Evolutionary conservation across 2,329 filamentous ascomycete species (phyloP).

Genomic region (Trichoderma cornu-damae): DNA sequence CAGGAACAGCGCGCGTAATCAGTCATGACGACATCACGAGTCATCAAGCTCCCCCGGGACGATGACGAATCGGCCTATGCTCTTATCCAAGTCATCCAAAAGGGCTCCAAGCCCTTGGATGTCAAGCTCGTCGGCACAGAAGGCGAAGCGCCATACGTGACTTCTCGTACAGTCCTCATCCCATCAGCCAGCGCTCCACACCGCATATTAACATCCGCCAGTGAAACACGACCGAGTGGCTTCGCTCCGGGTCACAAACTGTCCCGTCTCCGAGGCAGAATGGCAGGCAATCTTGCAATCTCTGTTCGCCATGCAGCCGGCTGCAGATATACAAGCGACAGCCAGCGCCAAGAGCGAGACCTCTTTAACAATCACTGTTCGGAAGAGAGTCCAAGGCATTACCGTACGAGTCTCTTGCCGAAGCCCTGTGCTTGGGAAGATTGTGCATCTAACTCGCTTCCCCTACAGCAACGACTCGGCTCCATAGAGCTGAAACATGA

Average conservation of each 20-base stretch:
- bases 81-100: slow-evolving; percentile 54
- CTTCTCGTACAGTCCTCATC: slow-evolving; percentile 44
- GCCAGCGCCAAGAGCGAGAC: slow-evolving; percentile 52
- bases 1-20: neutral
- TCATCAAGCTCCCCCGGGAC: slow-evolving; percentile 57
- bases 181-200: too few species aligned
- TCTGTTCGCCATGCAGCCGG: slow-evolving; percentile 48
- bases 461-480: slow-evolving; percentile 69
- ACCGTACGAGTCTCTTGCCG: slow-evolving; percentile 46
- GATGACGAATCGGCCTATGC: slow-evolving; percentile 50
- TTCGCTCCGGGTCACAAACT: slow-evolving; percentile 49
- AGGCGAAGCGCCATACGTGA: slow-evolving; percentile 54
- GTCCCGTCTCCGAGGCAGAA: slow-evolving; percentile 54
- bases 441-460: slow-evolving; percentile 43
- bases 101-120: slow-evolving; percentile 51
- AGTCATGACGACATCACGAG: slow-evolving; percentile 28
- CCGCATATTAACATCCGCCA: slow-evolving; percentile 24
- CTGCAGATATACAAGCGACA: slow-evolving; percentile 53
- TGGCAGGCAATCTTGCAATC: slow-evolving; percentile 59
- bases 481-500: slow-evolving; percentile 53
- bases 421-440: neutral
- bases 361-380: slow-evolving; percentile 56
- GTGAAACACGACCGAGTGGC: slow-evolving; percentile 54
- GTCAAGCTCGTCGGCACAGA: slow-evolving; percentile 65
- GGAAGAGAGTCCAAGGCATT: slow-evolving; percentile 62